Percentiles rank a stretch among this genome's conserved stretches.
Conservation (phyloP, 768 basidiomycete genomes). For the Dioszegia aurantiaca region DNA sequence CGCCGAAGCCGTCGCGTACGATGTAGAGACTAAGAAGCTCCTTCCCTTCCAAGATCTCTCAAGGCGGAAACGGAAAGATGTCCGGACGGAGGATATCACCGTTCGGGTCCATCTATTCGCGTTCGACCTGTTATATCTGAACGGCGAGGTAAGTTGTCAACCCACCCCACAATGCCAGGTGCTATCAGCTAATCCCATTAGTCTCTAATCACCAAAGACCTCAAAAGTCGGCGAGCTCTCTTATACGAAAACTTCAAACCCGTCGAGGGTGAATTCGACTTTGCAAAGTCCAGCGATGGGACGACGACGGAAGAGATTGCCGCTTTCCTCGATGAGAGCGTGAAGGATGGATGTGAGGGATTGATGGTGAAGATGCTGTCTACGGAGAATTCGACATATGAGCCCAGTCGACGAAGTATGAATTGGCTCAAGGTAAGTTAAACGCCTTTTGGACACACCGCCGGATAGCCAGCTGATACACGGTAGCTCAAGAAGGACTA, state of each 20-base stretch:
- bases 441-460: neutral
- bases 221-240: constrained; percentile 72
- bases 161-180: neutral
- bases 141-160: constrained; percentile 74
- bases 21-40: constrained; percentile 73
- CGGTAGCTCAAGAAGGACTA: constrained; percentile 97
- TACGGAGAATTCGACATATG: constrained; percentile 84
- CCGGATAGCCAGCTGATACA: constrained; percentile 5
- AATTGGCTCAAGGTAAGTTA: constrained; percentile 89
- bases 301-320: constrained; percentile 92
- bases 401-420: constrained; percentile 89
- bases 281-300: constrained; percentile 85
- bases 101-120: constrained; percentile 94
- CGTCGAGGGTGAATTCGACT: constrained; percentile 85
- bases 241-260: constrained; percentile 74
- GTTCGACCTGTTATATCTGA: constrained; percentile 92
- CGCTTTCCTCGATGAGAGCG: constrained; percentile 87
- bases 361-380: constrained; percentile 99
- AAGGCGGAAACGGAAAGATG: constrained; percentile 91
- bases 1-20: constrained; percentile 94
- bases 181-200: constrained; percentile 50
- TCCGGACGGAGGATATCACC: constrained; percentile 95
- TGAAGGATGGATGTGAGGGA: constrained; percentile 97
- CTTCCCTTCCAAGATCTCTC: constrained; percentile 99
- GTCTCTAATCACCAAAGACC: constrained; percentile 75